These are phyloP conservation scores for Eustoma russellianum DNA, from an alignment of 257 asterid species.

Conservation along the genomic window DNA sequence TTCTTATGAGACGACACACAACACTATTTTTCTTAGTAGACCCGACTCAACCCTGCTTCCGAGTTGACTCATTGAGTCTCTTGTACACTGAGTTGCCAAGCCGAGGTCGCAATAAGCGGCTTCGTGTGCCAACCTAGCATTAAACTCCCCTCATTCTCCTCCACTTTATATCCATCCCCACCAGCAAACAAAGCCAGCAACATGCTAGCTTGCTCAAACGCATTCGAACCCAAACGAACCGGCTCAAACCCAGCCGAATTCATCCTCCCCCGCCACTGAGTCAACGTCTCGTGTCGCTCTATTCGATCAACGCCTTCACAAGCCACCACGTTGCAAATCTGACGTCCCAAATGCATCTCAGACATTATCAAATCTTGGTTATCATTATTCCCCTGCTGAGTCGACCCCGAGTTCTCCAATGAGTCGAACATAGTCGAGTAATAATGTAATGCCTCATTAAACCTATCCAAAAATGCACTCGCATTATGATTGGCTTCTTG, in stretches of 20 bases:
- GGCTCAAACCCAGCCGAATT: constrained; percentile 52
- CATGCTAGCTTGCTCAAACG: constrained; percentile 84
- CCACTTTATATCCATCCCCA: constrained; percentile 75
- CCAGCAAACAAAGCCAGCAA: constrained; percentile 63
- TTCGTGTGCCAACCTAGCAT: constrained; percentile 89
- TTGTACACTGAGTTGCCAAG: constrained; percentile 81
- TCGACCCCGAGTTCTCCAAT: constrained; percentile 54
- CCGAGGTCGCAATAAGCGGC: constrained; percentile 79
- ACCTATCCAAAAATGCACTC: constrained; percentile 47
- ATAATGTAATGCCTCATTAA: constrained; percentile 76
- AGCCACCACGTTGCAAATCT: constrained; percentile 85
- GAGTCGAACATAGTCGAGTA: constrained; percentile 94
- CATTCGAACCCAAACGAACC: constrained; percentile 72
- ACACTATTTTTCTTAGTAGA: too few relatives aligned
- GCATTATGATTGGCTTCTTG: constrained; percentile 85
- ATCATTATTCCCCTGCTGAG: constrained; percentile 25
- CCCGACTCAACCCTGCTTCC: too few relatives aligned
- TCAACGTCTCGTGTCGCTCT: constrained; percentile 73
- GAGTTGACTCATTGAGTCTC: too few relatives aligned
- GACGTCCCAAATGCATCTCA: constrained; percentile 69
- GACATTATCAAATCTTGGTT: constrained; percentile 60
- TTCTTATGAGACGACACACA: too few relatives aligned
- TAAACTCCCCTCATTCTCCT: constrained; percentile 69
- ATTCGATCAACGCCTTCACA: constrained; percentile 68
- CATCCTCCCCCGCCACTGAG: constrained; percentile 67